Base-by-base conservation (phyloP, 1,284 basidiomycete genomes). In the Spongispora temasekensis region DNA sequence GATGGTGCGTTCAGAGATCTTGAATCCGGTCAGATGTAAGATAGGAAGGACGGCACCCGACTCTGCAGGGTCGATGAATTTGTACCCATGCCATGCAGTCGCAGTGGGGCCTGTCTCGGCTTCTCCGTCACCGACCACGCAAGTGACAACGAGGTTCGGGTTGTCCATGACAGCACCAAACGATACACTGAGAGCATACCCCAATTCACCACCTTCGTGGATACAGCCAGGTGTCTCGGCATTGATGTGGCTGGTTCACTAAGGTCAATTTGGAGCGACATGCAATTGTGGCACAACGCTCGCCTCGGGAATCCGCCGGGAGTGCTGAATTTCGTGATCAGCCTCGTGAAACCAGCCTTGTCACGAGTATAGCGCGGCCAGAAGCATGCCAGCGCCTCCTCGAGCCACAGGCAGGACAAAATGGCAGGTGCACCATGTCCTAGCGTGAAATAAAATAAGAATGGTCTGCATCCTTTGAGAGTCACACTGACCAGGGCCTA, bases 191-290 rank as follows among this genome's bases (percentile, higher is more conserved):
- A 96, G 85, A 1, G 93, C 91, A 67, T 94, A 94, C 17, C 93
- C 93, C n/a, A 95, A 83, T 74, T 95, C 94, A 37, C 94, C 88
- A 59, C 94, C 94, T 76, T 97, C 94, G 68, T 96, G 94, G 64
- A 96, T 94, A 4, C 86, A 81, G 8, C 94, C 94, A 23, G 93
- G 93, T 1, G 91, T 93, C 74, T 91, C 85, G 0, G 91, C 89
- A 60, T 90, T 90, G 68, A 91, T 85, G 61, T 89, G 88, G 69
- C 86, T 87, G 57, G 27, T 21, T 32, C 17, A 60, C 7, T n/a
- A n/a, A n/a, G 3, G 44, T 60, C 57, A 62, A 42, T 37, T 48
- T 56, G 52, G 28, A 13, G 48, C 5, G 50, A 34, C 53, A 55
- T 30, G 23, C 23, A 59, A 42, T 0, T 19, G 5, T 5, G 15